phyloP scores from a whole-genome alignment of 2,329 filamentous ascomycete genomes.

The Sporothrix pallida region DNA sequence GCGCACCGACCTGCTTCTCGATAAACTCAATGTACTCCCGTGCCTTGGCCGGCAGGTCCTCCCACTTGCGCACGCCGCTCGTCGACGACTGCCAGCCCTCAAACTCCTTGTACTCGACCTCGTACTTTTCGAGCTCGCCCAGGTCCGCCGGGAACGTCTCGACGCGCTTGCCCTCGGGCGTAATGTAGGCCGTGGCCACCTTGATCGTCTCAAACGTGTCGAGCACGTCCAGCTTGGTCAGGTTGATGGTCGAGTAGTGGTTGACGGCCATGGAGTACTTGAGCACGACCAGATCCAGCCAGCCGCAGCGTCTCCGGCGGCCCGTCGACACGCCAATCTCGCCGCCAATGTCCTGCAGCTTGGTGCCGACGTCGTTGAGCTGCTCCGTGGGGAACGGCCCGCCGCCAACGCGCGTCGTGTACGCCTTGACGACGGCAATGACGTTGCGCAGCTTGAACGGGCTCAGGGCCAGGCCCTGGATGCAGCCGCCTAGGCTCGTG shows the following conservation, averaged over 20 bases:
- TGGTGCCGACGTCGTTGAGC: constrained; percentile 46
- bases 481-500: constrained; percentile 60
- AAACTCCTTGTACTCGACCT: constrained; percentile 71
- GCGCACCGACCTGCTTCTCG: constrained; percentile 68
- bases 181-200: constrained; percentile 72
- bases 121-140: constrained; percentile 57
- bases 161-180: constrained; percentile 53
- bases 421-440: constrained; percentile 70
- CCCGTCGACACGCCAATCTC: constrained; percentile 53
- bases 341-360: constrained; percentile 47
- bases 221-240: constrained; percentile 70
- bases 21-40: constrained; percentile 69
- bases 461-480: constrained; percentile 43
- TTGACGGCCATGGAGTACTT: constrained; percentile 59
- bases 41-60: constrained; percentile 68
- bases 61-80: constrained; percentile 63
- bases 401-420: constrained; percentile 64
- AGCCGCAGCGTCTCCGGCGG: constrained; percentile 62
- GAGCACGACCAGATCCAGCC: constrained; percentile 69
- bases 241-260: constrained; percentile 66
- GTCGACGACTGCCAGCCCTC: constrained; percentile 72
- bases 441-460: constrained; percentile 48
- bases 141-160: constrained; percentile 70
- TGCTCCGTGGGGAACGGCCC: constrained; percentile 68
- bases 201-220: constrained; percentile 78